Base-by-base conservation (phyloP, 805 yeast genomes). In the Saccharomyces cerevisiae region DNA sequence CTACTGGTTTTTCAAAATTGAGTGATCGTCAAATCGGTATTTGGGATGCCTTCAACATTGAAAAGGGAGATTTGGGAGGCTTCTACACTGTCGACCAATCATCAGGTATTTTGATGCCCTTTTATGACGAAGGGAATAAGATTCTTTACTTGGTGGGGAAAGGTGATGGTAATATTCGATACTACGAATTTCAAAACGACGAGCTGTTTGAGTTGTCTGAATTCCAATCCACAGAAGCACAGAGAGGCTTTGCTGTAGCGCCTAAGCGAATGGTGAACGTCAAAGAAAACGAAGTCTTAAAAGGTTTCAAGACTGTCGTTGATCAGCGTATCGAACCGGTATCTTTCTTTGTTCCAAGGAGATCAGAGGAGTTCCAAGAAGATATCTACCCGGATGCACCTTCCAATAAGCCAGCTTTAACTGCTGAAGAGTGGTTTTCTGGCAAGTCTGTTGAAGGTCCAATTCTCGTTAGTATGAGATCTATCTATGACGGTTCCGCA, bases 91-190 rank as follows among this genome's bases (percentile, higher is more conserved):
- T 94, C 50, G 99, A 95, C 68, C 81, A 95, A 26, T 85, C 96
- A 4, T 87, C 97, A 2, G 99, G 99, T 63, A 87, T 94, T 46
- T 75, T 91, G 70, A 87, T 94, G 80, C 99, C 99, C 29, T 81
- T 87, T 64, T 94, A 74, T 67, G 99, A 94, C 68, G 87, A 82
- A 28, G 79, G 87, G 36, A 90, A 87, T 48, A 81, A 84, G 53
- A 81, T 91, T 55, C 76, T 94, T 56, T 94, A 86, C 66, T 75
- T 94, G 57, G 98, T 96, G 31, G 99, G 99, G 62, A 92, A 94
- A 71, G 97, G 97, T 70, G 99, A 94, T 70, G 98, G 98, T 63
- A 94, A 92, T 70, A 89, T 94, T 64, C 87, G 97, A 66, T 92
- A 92, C 73, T 94, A 76, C 67, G 99, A 94, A 75, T 89, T 80